These are phyloP conservation scores for Brassica carinata DNA, from an alignment of 345 rosid species.

Conservation along the genomic window DNA sequence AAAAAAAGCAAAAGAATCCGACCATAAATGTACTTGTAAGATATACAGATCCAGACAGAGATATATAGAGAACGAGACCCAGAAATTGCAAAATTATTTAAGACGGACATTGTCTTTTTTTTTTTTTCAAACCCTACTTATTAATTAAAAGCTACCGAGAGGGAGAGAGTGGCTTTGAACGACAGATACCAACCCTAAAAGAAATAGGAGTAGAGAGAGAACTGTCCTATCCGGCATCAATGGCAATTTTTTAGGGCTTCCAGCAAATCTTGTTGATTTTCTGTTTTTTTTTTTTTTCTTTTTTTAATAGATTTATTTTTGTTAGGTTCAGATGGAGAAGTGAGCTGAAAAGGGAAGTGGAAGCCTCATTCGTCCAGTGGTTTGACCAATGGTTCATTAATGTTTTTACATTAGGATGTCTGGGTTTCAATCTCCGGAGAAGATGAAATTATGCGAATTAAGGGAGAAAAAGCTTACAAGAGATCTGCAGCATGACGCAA, in stretches of 20 bases:
- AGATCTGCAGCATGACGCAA: no score
- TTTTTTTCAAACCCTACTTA: conserved; percentile 27
- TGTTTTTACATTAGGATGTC: no score
- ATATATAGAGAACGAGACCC: conserved; percentile 29
- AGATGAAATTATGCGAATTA: no score
- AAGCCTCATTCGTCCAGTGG: no score
- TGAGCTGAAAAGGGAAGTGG: neutral
- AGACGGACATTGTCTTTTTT: neutral
- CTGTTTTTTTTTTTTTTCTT: neutral
- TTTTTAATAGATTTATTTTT: neutral
- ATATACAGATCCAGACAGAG: conserved; percentile 22
- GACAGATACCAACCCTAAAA: conserved; percentile 38
- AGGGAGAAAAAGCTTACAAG: no score
- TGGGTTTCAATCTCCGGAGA: no score
- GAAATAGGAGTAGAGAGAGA: conserved; percentile 23
- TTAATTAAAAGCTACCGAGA: conserved; percentile 14
- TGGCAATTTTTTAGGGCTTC: conserved; percentile 38
- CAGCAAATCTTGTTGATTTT: neutral
- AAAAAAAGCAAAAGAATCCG: conserved; percentile 11
- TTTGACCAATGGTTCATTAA: no score
- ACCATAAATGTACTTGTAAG: conserved; percentile 19
- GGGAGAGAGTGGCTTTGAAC: conserved; percentile 18
- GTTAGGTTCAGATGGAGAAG: conserved; percentile 10
- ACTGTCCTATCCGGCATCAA: conserved; percentile 35
- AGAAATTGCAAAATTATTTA: conserved; percentile 6